Evolutionary conservation across 2,329 filamentous ascomycete species (phyloP), one percentile per base, ranked within the genome.

Genomic region (Sporothrix curviconia): DNA sequence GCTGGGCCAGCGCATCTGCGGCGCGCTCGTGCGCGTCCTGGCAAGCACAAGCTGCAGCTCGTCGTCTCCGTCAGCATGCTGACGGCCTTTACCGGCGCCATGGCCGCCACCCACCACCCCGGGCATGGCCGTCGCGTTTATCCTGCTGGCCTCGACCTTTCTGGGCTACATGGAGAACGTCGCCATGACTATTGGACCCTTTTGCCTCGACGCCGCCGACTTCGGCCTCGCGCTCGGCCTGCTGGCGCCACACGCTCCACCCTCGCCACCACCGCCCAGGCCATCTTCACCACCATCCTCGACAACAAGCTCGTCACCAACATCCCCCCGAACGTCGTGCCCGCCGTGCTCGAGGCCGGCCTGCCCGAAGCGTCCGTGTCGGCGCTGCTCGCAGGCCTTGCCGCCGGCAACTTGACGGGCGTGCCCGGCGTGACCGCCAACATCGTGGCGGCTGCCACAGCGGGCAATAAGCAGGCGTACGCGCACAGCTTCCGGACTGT

Each of bases 191-290:
- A 72, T 71, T 6, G 73, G 78, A 22, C 72, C 74, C 1, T 68
- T 76, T 8, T 69, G 78, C 37, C 75, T 71, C 64, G 75, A 75
- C 56, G 67, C 74, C 4, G 71, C 75, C 60, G 75, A 77, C 59
- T 76, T 77, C 40, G 74, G 75, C 12, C 68, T 77, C 15, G 74
- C 65, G 53, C 72, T 62, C 7, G 75, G 75, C 17, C 69, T 75
- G 15, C 71, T 77, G 25, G 74, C 9, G 74, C 71, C 19, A 75
- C 78, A 56, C 73, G 76, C 34, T 72, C 72, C 4, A 68, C 71
- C 4, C 71, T 71, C 17, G 71, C 69, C 28, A 68, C 71, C 32
- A 64, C 75, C 11, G 67, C 70, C 1, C 68, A 69, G 51, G 68
- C 70, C 19, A 60, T 75, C 32, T 74, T 72, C 62, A 58, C 63